phyloP scores from a whole-genome alignment of 495 filamentous ascomycete species.

The Hyaloscypha hepaticicola region DNA sequence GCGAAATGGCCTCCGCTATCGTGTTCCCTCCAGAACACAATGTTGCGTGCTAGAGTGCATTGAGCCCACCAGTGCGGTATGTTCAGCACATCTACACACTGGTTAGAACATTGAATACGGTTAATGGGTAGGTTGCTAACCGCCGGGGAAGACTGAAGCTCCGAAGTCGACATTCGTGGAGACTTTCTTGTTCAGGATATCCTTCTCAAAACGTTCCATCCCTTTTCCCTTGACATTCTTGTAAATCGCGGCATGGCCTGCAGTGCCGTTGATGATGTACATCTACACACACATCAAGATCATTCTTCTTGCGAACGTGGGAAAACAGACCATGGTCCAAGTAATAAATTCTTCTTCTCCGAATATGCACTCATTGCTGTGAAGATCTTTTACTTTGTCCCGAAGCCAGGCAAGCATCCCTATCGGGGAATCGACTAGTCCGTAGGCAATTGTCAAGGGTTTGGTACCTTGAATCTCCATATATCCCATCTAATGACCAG shows the following conservation, averaged over 20 bases:
- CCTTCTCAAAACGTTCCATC: background rate
- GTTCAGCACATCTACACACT: slow-evolving; percentile 16
- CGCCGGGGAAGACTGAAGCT: slow-evolving; percentile 24
- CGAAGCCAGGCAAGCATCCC: slow-evolving; percentile 65
- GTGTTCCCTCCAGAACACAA: slow-evolving; percentile 55
- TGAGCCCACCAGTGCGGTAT: slow-evolving; percentile 23
- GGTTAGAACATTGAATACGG: background rate
- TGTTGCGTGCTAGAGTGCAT: slow-evolving; percentile 36
- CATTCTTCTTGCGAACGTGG: background rate
- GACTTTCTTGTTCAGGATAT: background rate
- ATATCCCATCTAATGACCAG: slow-evolving; percentile 8
- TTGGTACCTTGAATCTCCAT: slow-evolving; percentile 46
- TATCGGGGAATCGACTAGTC: slow-evolving; percentile 58
- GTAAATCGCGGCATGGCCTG: slow-evolving; percentile 23
- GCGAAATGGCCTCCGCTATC: slow-evolving; percentile 63
- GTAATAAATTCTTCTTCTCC: slow-evolving; percentile 64
- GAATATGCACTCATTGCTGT: slow-evolving; percentile 63
- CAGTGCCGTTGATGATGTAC: slow-evolving; percentile 22
- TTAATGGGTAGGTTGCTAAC: background rate
- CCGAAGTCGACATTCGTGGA: slow-evolving; percentile 22
- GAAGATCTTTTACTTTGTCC: slow-evolving; percentile 62
- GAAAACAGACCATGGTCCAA: slow-evolving; percentile 46
- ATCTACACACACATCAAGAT: slow-evolving; percentile 2
- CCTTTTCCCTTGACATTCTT: slow-evolving; percentile 22
- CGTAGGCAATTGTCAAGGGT: slow-evolving; percentile 61